Percentiles rank a stretch among this genome's conserved stretches.
These are phyloP conservation scores for Phytophthora multivora DNA, from an alignment of 352 stramenopile species.

Conservation along the genomic window DNA sequence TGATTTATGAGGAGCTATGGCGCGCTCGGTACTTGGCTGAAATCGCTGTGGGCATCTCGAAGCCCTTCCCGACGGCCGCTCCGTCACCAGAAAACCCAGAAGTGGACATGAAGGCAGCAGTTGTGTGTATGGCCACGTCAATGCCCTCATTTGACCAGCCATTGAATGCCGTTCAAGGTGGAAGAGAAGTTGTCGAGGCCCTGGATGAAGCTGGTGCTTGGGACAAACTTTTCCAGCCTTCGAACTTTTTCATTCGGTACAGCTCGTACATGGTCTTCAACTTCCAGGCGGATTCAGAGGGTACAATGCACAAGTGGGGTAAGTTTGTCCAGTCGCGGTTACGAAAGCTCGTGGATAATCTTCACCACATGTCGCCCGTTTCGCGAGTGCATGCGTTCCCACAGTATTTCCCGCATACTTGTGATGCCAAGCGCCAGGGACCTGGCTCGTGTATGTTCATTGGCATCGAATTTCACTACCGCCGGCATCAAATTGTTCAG, in stretches of 20 bases:
- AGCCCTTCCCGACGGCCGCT: conserved; percentile 34
- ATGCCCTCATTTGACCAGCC: conserved; percentile 33
- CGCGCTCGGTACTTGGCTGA: conserved; percentile 73
- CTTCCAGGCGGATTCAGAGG: conserved; percentile 62
- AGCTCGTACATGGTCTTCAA: conserved; percentile 77
- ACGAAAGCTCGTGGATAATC: conserved; percentile 77
- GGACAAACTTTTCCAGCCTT: conserved; percentile 76
- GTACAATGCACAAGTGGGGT: conserved; percentile 80
- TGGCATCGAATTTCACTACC: conserved; percentile 74
- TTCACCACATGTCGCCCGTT: conserved; percentile 67
- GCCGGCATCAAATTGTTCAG: conserved; percentile 33
- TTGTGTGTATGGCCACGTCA: conserved; percentile 44
- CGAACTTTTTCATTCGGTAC: conserved; percentile 88
- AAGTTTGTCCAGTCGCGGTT: conserved; percentile 85
- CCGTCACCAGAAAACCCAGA: conserved; percentile 30
- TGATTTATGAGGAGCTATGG: conserved; percentile 94
- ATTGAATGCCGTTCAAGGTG: conserved; percentile 18
- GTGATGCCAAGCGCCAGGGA: conserved; percentile 31
- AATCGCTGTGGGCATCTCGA: conserved; percentile 56
- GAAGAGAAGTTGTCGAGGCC: neutral
- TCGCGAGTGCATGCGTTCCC: conserved; percentile 72
- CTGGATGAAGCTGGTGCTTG: conserved; percentile 39
- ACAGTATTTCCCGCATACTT: conserved; percentile 66
- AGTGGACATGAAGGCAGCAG: conserved; percentile 38
- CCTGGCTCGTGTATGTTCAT: conserved; percentile 84